Base-by-base conservation (phyloP, 257 asterid species). In the Fraxinus cuspidata region DNA sequence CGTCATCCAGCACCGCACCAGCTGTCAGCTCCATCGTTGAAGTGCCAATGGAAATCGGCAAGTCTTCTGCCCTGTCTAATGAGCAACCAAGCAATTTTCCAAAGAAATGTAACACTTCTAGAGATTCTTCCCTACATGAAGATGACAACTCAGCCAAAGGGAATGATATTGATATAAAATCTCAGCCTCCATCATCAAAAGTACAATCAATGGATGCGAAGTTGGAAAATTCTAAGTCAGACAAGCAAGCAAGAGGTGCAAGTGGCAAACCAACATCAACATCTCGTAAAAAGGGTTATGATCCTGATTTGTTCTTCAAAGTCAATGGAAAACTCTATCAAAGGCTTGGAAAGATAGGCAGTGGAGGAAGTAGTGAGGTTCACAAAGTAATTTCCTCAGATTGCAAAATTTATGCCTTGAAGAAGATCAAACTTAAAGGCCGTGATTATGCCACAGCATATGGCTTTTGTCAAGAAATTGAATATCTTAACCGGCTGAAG, bases 351-450 rank as follows among this genome's bases (percentile, higher is more conserved):
- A 96, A 96, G 91, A 96, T 96, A 60, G 99, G 99, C 53, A 96
- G 99, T 72, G 99, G 98, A 74, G 99, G 99, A 74, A 93, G 98
- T 85, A 96, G 99, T 80, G 99, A 96, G 87, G 99, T 96, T 81
- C 99, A 96, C 92, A 96, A 96, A 80, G 99, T 93, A 78, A 96
- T 96, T 83, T 88, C 99, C 78, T 88, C 97, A 27, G 99, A 96
- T 81, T 93, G 99, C 86, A 81, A 79, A 42, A 96, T 96, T 74
- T 96, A 89, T 83, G 99, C 99, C 76, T 83, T 96, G 81, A 96
- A 96, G 87, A 93, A 86, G 84, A 96, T 96, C 80, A 93, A 90
- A 83, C 98, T 96, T 74, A 95, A 89, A 89, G 99, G 99, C 56
- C 99, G 98, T 78, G 99, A 96, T 79, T 92, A 92, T 84, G 97